Base-by-base conservation (phyloP, 2,329 filamentous ascomycete genomes). In the Akanthomyces uredinophilus region DNA sequence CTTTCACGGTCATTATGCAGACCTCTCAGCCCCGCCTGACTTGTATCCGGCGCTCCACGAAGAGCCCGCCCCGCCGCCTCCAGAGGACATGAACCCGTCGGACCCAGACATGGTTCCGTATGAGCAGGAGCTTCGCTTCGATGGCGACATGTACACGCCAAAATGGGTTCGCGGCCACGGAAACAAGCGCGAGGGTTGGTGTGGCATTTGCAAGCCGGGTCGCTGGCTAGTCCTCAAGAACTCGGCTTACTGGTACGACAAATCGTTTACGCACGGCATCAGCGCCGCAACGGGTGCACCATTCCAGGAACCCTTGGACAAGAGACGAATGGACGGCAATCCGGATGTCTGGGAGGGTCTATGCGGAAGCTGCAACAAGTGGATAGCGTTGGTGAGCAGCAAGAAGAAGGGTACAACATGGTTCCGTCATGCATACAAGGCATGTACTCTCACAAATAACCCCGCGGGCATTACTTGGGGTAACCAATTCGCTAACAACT, bases 391-490 rank as follows among this genome's bases (percentile, higher is more conserved):
- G 41, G 89, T 92, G 47, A 93, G 89, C 77, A 92, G 87, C 73
- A 94, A 94, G 78, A 94, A 94, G 80, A 93, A 94, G 78, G 90
- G 90, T n/a, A 96, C 91, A 1, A 93, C 91, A 4, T 96, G 91
- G 90, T 96, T 94, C 74, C 82, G 91, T 66, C 91, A 96, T 74
- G 90, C 91, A 52, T 95, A 95, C 79, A 95, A 94, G 83, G 89
- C 90, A 75, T 73, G 78, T 73, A n/a, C 11, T 14, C 18, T 10
- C 7, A 3, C 24, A 66, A 55, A 59, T 27, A 44, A 35, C 49
- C n/a, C n/a, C n/a, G n/a, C n/a, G n/a, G n/a, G n/a, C n/a, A n/a
- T n/a, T n/a, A n/a, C n/a, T n/a, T n/a, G n/a, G n/a, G 24, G 8
- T n/a, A 20, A 20, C 7, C 18, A 22, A 22, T 46, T 18, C 4